Percentiles rank a stretch among this genome's conserved stretches.
Conservation (phyloP, 129 eudicot species). For the Dittrichia graveolens region DNA sequence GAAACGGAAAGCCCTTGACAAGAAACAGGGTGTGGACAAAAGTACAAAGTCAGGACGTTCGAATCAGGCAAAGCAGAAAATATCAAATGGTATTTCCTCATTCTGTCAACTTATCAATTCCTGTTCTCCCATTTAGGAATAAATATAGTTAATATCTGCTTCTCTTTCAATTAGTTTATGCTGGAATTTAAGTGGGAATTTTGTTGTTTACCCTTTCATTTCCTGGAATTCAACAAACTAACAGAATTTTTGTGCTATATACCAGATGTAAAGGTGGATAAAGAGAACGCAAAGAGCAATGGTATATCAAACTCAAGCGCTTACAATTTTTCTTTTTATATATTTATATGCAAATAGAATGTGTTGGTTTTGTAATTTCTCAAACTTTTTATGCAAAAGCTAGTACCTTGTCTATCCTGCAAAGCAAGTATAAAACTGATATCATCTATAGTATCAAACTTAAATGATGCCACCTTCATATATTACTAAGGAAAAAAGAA, state of each 20-base stretch:
- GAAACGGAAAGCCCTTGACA: conserved; percentile 68
- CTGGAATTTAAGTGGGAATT: conserved; percentile 5
- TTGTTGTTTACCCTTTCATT: conserved; percentile 13
- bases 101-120: conserved; percentile 11
- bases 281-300: conserved; percentile 54
- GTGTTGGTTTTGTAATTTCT: no score
- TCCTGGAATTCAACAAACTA: background rate
- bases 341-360: no score
- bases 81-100: conserved; percentile 50
- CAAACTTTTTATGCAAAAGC: no score
- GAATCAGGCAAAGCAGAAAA: conserved; percentile 61
- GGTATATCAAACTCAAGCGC: conserved; percentile 44
- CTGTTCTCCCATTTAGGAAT: conserved; percentile 11
- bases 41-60: conserved; percentile 60
- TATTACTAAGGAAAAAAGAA: background rate
- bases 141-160: background rate
- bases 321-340: background rate
- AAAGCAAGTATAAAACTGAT: background rate
- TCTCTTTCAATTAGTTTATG: background rate
- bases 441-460: conserved; percentile 5
- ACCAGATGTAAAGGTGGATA: conserved; percentile 60
- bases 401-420: background rate
- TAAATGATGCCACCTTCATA: background rate
- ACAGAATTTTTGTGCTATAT: background rate
- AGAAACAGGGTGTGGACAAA: conserved; percentile 63